Evolutionary conservation across 2,329 filamentous ascomycete species (phyloP), one percentile per base, ranked within the genome.

Genomic region (Colletotrichum agaves): DNA sequence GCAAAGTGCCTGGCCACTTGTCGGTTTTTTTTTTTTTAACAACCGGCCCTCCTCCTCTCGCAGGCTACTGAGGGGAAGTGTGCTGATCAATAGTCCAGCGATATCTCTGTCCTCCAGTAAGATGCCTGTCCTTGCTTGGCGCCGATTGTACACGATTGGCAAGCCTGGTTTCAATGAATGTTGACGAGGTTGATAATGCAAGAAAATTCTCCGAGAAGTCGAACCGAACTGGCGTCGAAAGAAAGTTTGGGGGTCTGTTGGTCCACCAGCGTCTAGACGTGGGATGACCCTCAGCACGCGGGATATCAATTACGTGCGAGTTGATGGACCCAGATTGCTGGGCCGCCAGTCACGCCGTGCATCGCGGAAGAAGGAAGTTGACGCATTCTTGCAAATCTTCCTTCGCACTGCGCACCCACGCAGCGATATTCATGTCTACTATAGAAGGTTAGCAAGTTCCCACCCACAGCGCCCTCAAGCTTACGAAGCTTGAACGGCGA

Each of bases 161-260:
- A 58, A 35, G 35, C 53, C 19, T 17, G 35, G 35, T 46, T 21
- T 27, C 21, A 4, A 52, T 23, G 47, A 37, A 37, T 37, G 13
- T 52, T n/a, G 41, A 53, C n/a, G n/a, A 39, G 11, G 33, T 35
- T 31, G 19, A 35, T 23, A 6, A 11, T 61, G 44, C 21, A 5
- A 50, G 27, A 50, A n/a, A 27, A 19, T 10, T 17, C 17, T 8
- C 44, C 31, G 6, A 46, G 17, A 55, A 33, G 31, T 15, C 31
- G 6, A n/a, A 37, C 5, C n/a, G 31, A 35, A 19, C 31, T 41
- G 67, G 67, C 64, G 59, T 69, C 39, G 55, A 69, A 64, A 69
- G 67, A 69, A 68, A 61, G 64, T 69, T 69, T 60, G 64, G 55
- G 64, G 63, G 63, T 68, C 53, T 55, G 33, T 47, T 67, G 57